Percentiles rank a stretch among this genome's conserved stretches.
Evolutionary conservation across 805 yeast genomes (phyloP).

Genomic region (Candida lessepsii): DNA sequence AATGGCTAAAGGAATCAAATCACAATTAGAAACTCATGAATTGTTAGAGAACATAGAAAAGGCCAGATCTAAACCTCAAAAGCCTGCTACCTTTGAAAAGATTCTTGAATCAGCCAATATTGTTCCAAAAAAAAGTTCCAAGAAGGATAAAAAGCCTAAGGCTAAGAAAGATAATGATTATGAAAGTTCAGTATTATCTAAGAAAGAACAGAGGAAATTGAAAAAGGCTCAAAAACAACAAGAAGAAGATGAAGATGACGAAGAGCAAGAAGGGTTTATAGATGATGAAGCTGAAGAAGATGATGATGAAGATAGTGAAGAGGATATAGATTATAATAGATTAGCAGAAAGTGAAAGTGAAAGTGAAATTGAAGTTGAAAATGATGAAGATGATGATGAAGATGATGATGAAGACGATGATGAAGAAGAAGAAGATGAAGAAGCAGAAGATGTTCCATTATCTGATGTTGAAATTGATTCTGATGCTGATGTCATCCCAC

Average conservation of each 20-base stretch:
- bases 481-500: constrained; percentile 92
- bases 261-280: constrained; percentile 27
- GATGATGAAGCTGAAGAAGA: constrained; percentile 42
- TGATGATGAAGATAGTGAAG: constrained; percentile 25
- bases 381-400: constrained; percentile 52
- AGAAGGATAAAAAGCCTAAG: constrained; percentile 6
- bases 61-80: constrained; percentile 23
- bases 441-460: constrained; percentile 67
- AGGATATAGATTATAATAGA: constrained; percentile 47
- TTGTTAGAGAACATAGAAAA: constrained; percentile 23
- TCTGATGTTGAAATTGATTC: constrained; percentile 92
- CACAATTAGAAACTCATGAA: constrained; percentile 31
- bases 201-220: constrained; percentile 60
- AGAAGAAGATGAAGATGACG: constrained; percentile 34
- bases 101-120: constrained; percentile 1
- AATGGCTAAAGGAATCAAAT: constrained; percentile 35
- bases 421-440: constrained; percentile 53
- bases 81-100: constrained; percentile 14
- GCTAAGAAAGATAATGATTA: constrained; percentile 29
- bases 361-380: constrained; percentile 45
- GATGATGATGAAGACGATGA: constrained; percentile 49
- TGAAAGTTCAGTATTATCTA: constrained; percentile 53
- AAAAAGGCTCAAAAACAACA: constrained; percentile 43
- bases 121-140: constrained; percentile 7
- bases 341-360: constrained; percentile 49